These are phyloP conservation scores for Naganishia vishniacii DNA, from an alignment of 768 basidiomycete genomes.

Conservation along the genomic window DNA sequence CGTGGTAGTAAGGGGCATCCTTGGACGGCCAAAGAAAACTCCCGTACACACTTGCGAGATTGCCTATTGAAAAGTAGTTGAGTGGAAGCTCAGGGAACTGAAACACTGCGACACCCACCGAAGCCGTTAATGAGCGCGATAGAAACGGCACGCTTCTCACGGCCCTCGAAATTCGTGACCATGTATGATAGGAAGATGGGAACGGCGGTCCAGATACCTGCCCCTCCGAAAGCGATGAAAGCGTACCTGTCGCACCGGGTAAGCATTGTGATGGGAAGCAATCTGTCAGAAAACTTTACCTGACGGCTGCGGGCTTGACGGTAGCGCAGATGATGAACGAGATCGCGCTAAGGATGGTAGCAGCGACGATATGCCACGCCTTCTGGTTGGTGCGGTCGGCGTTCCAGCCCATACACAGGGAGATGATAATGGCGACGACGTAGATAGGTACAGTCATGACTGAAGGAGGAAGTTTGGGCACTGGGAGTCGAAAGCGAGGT, in stretches of 20 bases:
- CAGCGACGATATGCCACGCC: conserved; percentile 38
- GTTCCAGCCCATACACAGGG: conserved; percentile 34
- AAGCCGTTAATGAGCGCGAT: conserved; percentile 47
- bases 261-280: background rate
- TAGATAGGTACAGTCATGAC: conserved; percentile 48
- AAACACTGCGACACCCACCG: conserved; percentile 26
- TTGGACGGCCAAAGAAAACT: conserved; percentile 47
- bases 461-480: conserved; percentile 22
- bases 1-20: conserved; percentile 39
- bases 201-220: conserved; percentile 46
- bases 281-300: conserved; percentile 14
- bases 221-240: conserved; percentile 46
- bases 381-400: conserved; percentile 43
- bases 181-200: conserved; percentile 45
- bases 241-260: conserved; percentile 35
- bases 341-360: conserved; percentile 28
- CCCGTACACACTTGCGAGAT: conserved; percentile 39
- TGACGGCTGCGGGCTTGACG: conserved; percentile 34
- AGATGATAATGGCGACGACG: conserved; percentile 40
- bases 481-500: background rate
- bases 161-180: conserved; percentile 44
- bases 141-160: conserved; percentile 44
- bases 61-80: conserved; percentile 23
- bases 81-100: background rate
- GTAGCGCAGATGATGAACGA: conserved; percentile 42